Evolutionary conservation across 371 early-diverging fungal genomes (phyloP).

Genomic region (Encephalitozoon intestinalis): DNA sequence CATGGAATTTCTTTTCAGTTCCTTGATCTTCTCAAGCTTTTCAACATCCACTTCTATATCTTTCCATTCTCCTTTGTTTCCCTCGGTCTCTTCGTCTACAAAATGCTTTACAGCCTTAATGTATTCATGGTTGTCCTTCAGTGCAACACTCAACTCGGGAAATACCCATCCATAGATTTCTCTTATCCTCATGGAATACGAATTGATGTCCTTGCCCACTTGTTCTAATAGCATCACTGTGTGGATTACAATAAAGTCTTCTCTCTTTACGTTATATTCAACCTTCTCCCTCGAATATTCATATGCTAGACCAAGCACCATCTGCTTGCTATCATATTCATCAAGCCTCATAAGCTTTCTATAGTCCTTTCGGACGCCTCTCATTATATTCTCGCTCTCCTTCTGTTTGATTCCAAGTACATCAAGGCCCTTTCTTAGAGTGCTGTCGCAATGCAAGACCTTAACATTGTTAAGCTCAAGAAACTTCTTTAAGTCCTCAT

Average conservation of each 20-base stretch:
- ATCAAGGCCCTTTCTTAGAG: conserved; percentile 22
- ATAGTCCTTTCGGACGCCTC: conserved; percentile 38
- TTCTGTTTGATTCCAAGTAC: conserved; percentile 15
- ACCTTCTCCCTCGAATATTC: conserved; percentile 78
- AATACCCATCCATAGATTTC: conserved; percentile 20
- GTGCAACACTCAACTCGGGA: background rate
- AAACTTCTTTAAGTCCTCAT: conserved; percentile 29
- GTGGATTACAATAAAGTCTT: conserved; percentile 82
- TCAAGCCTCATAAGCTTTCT: conserved; percentile 27
- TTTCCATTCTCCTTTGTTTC: background rate
- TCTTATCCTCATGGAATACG: conserved; percentile 72
- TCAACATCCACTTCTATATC: background rate
- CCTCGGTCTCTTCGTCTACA: background rate
- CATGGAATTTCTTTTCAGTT: conserved; percentile 1
- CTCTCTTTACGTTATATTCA: conserved; percentile 84
- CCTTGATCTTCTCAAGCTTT: background rate
- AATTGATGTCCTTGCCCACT: conserved; percentile 83
- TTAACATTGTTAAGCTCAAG: conserved; percentile 42
- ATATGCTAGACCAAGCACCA: conserved; percentile 89
- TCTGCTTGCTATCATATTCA: conserved; percentile 72
- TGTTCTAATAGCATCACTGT: conserved; percentile 77
- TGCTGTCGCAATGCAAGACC: conserved; percentile 38
- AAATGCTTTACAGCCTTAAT: background rate
- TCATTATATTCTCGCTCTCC: conserved; percentile 11
- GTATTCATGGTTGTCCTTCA: conserved; percentile 21